A percentile compares a stretch with the other conserved stretches of the same genome.
Evolutionary conservation across 306 rosid species (phyloP).

Genomic region (Prunus fruticosa): DNA sequence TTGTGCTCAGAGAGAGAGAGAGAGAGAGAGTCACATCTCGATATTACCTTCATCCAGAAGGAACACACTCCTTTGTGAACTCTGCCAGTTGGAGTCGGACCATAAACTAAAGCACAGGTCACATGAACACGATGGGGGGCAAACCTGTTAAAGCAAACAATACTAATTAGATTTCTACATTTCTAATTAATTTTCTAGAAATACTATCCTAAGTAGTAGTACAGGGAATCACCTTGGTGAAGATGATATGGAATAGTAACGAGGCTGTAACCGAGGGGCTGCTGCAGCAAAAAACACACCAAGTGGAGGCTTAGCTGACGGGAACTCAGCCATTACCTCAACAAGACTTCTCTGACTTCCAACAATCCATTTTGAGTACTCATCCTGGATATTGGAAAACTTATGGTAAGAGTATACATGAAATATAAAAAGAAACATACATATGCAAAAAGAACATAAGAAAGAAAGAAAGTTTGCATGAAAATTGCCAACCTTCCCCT

Average conservation of each 20-base stretch:
- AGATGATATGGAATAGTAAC: slow-evolving; percentile 96
- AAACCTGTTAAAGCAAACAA: slow-evolving; percentile 45
- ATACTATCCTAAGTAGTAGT: not conserved
- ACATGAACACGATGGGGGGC: slow-evolving; percentile 75
- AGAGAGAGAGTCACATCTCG: slow-evolving; percentile 15
- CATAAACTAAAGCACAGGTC: slow-evolving; percentile 88
- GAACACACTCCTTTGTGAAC: slow-evolving; percentile 96
- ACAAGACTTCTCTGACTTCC: slow-evolving; percentile 91
- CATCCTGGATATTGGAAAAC: slow-evolving; percentile 54
- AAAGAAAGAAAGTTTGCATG: not conserved
- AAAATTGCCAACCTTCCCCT: slow-evolving; percentile 68
- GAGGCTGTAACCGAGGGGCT: slow-evolving; percentile 88
- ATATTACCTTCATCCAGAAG: slow-evolving; percentile 95
- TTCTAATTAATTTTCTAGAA: not conserved
- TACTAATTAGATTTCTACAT: slow-evolving; percentile 2
- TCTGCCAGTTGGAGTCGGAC: slow-evolving; percentile 88
- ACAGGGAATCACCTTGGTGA: slow-evolving; percentile 67
- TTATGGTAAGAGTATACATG: not conserved
- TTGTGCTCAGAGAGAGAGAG: slow-evolving; percentile 9
- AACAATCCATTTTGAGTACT: slow-evolving; percentile 87
- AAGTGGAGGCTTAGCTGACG: slow-evolving; percentile 85
- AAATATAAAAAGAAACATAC: not conserved
- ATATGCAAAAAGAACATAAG: not conserved
- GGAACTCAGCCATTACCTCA: slow-evolving; percentile 93
- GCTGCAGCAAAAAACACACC: slow-evolving; percentile 97